Conservation (phyloP, 1,284 basidiomycete genomes). For the Leccinum solheimii region DNA sequence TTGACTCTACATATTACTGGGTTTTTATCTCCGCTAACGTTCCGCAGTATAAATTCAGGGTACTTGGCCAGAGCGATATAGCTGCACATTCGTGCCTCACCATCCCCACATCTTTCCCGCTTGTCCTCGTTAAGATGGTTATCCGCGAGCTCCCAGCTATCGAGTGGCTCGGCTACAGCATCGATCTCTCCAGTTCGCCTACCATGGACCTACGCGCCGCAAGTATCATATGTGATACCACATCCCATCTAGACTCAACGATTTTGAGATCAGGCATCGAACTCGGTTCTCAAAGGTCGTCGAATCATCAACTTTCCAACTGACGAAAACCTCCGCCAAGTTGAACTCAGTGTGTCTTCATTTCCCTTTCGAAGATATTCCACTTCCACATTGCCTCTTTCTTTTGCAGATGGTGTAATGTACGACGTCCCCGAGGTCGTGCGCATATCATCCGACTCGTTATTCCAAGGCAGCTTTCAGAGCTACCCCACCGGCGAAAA, state of each 20-base stretch:
- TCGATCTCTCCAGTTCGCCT: neutral
- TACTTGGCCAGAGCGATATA: neutral
- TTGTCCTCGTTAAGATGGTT: neutral
- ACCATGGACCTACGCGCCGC: neutral
- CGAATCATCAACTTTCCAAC: neutral
- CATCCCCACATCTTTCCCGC: neutral
- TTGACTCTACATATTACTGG: neutral
- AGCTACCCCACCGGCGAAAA: neutral
- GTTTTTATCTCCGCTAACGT: neutral
- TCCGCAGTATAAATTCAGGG: neutral
- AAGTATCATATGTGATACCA: neutral
- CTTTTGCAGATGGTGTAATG: neutral
- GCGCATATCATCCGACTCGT: neutral
- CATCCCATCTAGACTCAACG: neutral
- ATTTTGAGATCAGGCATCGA: neutral
- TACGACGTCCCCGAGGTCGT: neutral
- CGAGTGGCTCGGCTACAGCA: neutral
- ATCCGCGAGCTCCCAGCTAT: neutral
- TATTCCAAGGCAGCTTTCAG: neutral
- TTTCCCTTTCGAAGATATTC: neutral
- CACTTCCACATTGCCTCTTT: neutral
- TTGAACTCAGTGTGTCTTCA: neutral
- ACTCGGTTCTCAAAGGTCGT: neutral
- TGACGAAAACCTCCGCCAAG: neutral
- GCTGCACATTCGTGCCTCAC: neutral